phyloP scores from a whole-genome alignment of 192 early-diverging fungal genomes.

The Chytriomyces confervae region DNA sequence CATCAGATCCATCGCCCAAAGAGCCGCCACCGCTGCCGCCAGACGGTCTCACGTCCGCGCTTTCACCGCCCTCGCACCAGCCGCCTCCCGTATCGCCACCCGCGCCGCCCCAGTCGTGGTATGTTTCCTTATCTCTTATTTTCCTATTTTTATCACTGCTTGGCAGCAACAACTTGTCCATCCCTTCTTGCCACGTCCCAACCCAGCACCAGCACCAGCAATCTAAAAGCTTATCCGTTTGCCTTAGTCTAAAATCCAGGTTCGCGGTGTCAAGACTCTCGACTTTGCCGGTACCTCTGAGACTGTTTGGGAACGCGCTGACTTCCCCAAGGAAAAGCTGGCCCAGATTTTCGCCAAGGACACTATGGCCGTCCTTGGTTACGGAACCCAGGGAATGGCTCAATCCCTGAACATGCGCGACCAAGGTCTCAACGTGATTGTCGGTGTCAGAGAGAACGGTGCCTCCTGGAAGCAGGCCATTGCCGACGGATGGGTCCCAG shows the following conservation, averaged over 20 bases:
- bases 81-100: conserved; percentile 34
- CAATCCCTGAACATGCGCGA: conserved; percentile 94
- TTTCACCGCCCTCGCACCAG: conserved; percentile 24
- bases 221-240: background rate
- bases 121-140: background rate
- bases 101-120: conserved; percentile 18
- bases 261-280: conserved; percentile 87
- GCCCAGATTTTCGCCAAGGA: conserved; percentile 91
- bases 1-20: conserved; percentile 23
- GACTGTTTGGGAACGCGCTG: conserved; percentile 91
- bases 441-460: conserved; percentile 89
- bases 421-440: conserved; percentile 94
- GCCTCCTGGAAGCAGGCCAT: conserved; percentile 90
- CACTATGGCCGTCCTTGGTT: conserved; percentile 89
- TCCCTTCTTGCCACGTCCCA: background rate
- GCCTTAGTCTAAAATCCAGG: background rate
- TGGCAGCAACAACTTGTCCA: background rate
- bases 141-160: background rate
- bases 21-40: conserved; percentile 27
- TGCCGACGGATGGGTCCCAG: conserved; percentile 94
- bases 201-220: background rate
- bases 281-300: conserved; percentile 94
- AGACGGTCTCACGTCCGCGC: conserved; percentile 25
- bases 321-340: conserved; percentile 92
- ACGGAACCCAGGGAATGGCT: conserved; percentile 94